Evolutionary conservation across 2,329 filamentous ascomycete species (phyloP).

Genomic region (Xylariaceae sp.): DNA sequence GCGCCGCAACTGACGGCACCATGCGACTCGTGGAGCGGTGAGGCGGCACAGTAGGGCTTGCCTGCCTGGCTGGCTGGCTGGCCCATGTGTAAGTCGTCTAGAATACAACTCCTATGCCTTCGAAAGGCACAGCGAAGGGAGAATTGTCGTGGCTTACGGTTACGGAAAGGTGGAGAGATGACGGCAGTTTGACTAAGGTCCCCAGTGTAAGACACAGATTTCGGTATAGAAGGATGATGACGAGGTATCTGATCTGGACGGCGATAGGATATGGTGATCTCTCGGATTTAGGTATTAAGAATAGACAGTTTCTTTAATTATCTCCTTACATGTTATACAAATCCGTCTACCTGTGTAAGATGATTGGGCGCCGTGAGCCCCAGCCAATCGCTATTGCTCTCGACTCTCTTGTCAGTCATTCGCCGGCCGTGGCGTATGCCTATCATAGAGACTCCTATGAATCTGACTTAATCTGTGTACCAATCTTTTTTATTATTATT

Average conservation of each 20-base stretch:
- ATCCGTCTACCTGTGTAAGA: too few relatives aligned
- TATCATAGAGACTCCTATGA: constrained; percentile 1
- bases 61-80: not conserved
- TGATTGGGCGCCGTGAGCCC: too few relatives aligned
- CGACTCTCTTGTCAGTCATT: too few relatives aligned
- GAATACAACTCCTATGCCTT: not conserved
- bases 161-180: too few relatives aligned
- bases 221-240: not conserved
- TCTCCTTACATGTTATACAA: constrained; percentile 2
- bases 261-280: not conserved
- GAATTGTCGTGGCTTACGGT: too few relatives aligned
- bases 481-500: constrained; percentile 18
- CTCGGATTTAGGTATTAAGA: not conserved
- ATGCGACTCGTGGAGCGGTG: constrained; percentile 4
- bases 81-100: not conserved
- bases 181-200: too few relatives aligned
- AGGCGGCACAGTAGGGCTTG: constrained; percentile 22
- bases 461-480: constrained; percentile 19
- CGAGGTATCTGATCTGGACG: not conserved
- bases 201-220: too few relatives aligned
- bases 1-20: not conserved
- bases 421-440: too few relatives aligned
- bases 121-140: not conserved
- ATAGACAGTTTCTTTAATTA: not conserved
- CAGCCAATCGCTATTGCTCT: too few relatives aligned